Percentiles rank a stretch among this genome's conserved stretches.
These are phyloP conservation scores for Yamadazyma siamensis DNA, from an alignment of 1,139 yeast species.

Conservation along the genomic window DNA sequence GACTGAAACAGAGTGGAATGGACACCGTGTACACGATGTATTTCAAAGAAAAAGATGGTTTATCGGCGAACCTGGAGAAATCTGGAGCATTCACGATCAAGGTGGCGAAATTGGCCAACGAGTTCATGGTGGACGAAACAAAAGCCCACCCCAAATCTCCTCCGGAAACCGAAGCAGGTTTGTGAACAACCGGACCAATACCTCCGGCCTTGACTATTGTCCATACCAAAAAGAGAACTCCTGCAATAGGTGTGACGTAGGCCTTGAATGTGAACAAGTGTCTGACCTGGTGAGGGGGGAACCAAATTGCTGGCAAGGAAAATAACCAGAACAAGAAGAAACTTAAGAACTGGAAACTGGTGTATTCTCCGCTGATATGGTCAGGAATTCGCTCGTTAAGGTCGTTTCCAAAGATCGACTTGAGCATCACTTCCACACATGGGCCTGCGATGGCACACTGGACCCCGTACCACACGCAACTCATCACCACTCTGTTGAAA, in stretches of 20 bases:
- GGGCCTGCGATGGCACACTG: conserved; percentile 83
- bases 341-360: conserved; percentile 66
- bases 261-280: conserved; percentile 82
- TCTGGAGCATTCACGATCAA: conserved; percentile 87
- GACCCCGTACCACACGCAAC: conserved; percentile 81
- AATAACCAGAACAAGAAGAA: conserved; percentile 78
- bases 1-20: conserved; percentile 73
- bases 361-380: conserved; percentile 49
- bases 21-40: conserved; percentile 50
- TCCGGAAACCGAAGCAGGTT: conserved; percentile 48
- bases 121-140: conserved; percentile 72
- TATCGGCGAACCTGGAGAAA: conserved; percentile 76
- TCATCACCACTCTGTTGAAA: conserved; percentile 76
- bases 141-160: conserved; percentile 78
- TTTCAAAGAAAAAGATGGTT: conserved; percentile 39
- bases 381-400: conserved; percentile 42
- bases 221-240: conserved; percentile 78
- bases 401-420: conserved; percentile 64
- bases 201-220: conserved; percentile 73
- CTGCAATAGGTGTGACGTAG: conserved; percentile 72
- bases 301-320: conserved; percentile 74
- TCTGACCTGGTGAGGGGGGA: conserved; percentile 77
- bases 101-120: conserved; percentile 84
- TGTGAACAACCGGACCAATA: conserved; percentile 64
- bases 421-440: conserved; percentile 69